A percentile compares a stretch with the other conserved stretches of the same genome.
phyloP scores from a whole-genome alignment of 192 early-diverging fungal species.

The Phlyctochytrium planicorne region DNA sequence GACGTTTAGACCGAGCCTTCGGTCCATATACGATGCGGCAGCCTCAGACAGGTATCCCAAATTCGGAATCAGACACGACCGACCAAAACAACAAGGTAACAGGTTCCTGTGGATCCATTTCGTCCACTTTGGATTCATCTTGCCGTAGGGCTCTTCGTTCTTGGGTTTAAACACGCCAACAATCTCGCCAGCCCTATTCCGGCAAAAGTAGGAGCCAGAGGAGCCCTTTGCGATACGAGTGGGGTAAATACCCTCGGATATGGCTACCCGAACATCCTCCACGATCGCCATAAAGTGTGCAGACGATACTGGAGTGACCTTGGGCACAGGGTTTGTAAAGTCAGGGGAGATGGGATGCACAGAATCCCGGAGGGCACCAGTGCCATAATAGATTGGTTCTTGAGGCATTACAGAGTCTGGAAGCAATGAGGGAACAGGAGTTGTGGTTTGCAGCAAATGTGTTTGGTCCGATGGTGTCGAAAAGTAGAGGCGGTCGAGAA shows the following conservation, averaged over 20 bases:
- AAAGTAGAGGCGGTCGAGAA: neutral
- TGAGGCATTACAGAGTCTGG: neutral
- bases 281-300: constrained; percentile 39
- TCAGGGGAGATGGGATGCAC: neutral
- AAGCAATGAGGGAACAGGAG: neutral
- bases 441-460: neutral
- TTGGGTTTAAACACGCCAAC: constrained; percentile 89
- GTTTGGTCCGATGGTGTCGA: neutral
- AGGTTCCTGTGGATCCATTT: constrained; percentile 90
- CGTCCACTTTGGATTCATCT: constrained; percentile 85
- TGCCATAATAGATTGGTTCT: neutral
- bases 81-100: constrained; percentile 87
- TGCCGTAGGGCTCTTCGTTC: constrained; percentile 65
- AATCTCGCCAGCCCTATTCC: constrained; percentile 67
- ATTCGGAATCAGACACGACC: constrained; percentile 84
- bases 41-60: constrained; percentile 87
- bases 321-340: neutral
- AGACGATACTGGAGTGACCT: constrained; percentile 33
- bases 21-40: constrained; percentile 79
- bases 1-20: constrained; percentile 69
- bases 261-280: constrained; percentile 44
- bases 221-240: constrained; percentile 64
- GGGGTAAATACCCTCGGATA: constrained; percentile 48
- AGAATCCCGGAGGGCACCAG: neutral
- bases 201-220: constrained; percentile 87